Base-by-base conservation (phyloP, 371 early-diverging fungal species). In the Encephalitozoon hellem region DNA sequence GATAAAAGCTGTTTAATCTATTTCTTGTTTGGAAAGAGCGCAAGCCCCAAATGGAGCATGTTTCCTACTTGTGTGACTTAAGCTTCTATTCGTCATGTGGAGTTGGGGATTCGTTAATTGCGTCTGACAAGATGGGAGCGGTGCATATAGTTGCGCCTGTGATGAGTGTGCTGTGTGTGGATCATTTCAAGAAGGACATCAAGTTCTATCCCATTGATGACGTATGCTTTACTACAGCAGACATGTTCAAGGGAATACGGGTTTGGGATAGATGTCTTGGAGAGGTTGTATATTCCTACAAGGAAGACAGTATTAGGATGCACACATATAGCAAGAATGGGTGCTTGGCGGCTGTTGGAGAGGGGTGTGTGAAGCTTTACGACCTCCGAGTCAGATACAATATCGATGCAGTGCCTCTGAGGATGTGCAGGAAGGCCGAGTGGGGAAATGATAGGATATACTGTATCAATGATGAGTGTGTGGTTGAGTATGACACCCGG, bases 141-240 rank as follows among this genome's bases (percentile, higher is more conserved):
- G 42, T 67, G 8, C 67, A 49, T n/a, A 45, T 41, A n/a, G 25
- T 67, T 4, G 30, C 41, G 28, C 47, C 43, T 6, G 9, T 9
- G 4, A 67, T 67, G 45, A 30, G 45, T 6, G 15, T 12, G 8
- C 9, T 67, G 30, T 2, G 21, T 21, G 11, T 49, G 32, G 67
- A 67, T 49, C 67, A 67, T 43, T 67, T 67, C 18, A 67, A 72
- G 64, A 72, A 72, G 25, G 47, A 55, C 12, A 41, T 72, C 15
- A 64, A 49, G 28, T 59, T 72, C 41, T 74, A 74, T 53, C 75
- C 75, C 26, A 11, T 12, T n/a, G 75, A 55, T 32, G 67, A 74
- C 52, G 15, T 42, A 32, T 38, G 66, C 26, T 74, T 67, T 52
- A 67, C 75, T 4, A 74, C 75, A 8, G 38, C 67, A n/a, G 75